A percentile compares a stretch with the other conserved stretches of the same genome.
These are phyloP conservation scores for Fusarium bactridioides DNA, from an alignment of 2,329 filamentous ascomycete species.

Conservation along the genomic window DNA sequence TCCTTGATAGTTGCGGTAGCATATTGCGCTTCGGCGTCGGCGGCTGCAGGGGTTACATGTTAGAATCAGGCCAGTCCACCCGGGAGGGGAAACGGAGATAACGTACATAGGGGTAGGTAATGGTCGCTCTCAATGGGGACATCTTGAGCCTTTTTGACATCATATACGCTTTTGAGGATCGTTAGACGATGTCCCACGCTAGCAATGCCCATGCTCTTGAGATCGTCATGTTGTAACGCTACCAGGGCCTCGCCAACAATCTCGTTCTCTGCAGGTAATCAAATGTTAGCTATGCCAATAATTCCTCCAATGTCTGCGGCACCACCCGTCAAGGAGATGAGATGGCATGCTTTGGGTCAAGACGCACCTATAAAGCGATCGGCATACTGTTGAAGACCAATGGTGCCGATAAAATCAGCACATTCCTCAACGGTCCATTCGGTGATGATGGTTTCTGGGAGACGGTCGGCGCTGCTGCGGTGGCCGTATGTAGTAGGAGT, in stretches of 20 bases:
- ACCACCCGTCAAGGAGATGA: not conserved
- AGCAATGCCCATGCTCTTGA: constrained; percentile 92
- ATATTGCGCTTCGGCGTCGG: constrained; percentile 86
- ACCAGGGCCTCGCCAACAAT: constrained; percentile 92
- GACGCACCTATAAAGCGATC: constrained; percentile 81
- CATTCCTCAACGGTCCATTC: constrained; percentile 89
- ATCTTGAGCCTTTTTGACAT: constrained; percentile 93
- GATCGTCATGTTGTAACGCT: constrained; percentile 86
- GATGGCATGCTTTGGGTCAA: not conserved
- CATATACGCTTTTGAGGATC: constrained; percentile 94
- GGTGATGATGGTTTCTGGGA: constrained; percentile 78
- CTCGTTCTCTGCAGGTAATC: constrained; percentile 75
- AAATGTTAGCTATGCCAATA: constrained; percentile 27
- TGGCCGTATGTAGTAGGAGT: constrained; percentile 82
- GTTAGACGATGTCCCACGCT: constrained; percentile 95
- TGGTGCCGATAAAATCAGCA: constrained; percentile 83
- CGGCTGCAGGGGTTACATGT: constrained; percentile 64
- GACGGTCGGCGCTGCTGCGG: constrained; percentile 67
- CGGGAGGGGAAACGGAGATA: constrained; percentile 15
- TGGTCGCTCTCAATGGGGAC: constrained; percentile 91
- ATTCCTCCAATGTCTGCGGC: not conserved
- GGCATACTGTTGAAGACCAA: constrained; percentile 84
- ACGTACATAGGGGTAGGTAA: constrained; percentile 86
- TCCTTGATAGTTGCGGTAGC: constrained; percentile 91
- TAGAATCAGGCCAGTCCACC: constrained; percentile 35